phyloP scores from a whole-genome alignment of 2,329 filamentous ascomycete species.

The Cordyceps javanica region DNA sequence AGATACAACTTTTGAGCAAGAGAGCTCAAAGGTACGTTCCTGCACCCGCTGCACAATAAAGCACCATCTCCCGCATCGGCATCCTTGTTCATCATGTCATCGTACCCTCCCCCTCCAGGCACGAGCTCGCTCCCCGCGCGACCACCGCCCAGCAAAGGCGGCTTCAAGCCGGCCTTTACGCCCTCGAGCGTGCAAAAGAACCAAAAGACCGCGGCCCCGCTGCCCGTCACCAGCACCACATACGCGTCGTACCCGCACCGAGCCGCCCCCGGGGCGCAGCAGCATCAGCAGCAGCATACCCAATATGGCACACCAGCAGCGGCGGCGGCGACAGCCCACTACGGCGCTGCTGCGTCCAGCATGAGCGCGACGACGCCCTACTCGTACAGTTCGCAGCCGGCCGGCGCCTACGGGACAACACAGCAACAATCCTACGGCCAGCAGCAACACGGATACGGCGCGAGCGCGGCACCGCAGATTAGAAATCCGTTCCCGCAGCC shows the following conservation, averaged over 20 bases:
- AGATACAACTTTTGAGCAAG: constrained; percentile 6
- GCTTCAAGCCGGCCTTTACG: constrained; percentile 47
- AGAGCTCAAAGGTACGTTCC: constrained; percentile 13
- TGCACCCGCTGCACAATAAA: constrained; percentile 12
- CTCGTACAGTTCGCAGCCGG: constrained; percentile 23
- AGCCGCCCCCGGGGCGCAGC: constrained; percentile 3
- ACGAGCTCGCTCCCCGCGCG: constrained; percentile 61
- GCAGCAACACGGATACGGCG: constrained; percentile 34
- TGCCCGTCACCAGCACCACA: background rate
- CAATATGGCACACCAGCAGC: no score
- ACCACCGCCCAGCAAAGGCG: constrained; percentile 50
- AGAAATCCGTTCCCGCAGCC: constrained; percentile 74
- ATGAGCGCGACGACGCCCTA: constrained; percentile 31
- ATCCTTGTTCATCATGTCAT: constrained; percentile 66
- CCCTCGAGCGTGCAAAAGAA: constrained; percentile 26
- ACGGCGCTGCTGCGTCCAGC: constrained; percentile 17
- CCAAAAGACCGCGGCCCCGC: constrained; percentile 1
- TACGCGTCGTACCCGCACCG: constrained; percentile 10
- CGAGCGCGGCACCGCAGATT: constrained; percentile 55
- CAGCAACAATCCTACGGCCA: constrained; percentile 22
- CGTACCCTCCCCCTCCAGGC: constrained; percentile 81
- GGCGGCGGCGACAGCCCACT: background rate
- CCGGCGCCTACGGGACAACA: constrained; percentile 22
- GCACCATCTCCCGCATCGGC: constrained; percentile 4
- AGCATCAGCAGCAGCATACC: background rate